Evolutionary conservation across 2,329 filamentous ascomycete genomes (phyloP).

Genomic region (Scedosporium aurantiacum): DNA sequence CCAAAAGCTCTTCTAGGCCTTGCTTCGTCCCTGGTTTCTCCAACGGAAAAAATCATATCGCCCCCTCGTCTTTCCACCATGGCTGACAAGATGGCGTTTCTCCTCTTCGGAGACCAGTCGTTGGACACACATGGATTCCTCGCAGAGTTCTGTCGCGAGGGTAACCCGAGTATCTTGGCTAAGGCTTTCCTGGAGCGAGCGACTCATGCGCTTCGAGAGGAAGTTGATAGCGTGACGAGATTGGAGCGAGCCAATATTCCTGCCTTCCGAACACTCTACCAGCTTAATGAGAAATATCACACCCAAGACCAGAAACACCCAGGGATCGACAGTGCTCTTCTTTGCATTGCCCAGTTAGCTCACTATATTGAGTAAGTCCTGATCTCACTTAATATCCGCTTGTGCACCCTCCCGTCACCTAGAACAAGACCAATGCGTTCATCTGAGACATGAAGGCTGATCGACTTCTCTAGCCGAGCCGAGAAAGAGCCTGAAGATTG

Average conservation of each 20-base stretch:
- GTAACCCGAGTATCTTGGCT: conserved; percentile 39
- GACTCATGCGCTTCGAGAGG: conserved; percentile 45
- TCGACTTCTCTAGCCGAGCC: conserved; percentile 26
- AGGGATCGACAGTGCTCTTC: conserved; percentile 52
- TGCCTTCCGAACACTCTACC: conserved; percentile 49
- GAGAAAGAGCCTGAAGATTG: conserved; percentile 45
- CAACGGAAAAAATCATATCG: background rate
- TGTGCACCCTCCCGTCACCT: background rate
- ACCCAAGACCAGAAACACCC: conserved; percentile 44
- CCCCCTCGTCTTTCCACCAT: background rate
- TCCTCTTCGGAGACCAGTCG: conserved; percentile 64
- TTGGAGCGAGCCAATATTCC: conserved; percentile 49
- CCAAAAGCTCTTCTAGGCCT: background rate
- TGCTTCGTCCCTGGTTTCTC: background rate
- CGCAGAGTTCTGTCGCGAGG: conserved; percentile 37
- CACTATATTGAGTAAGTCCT: conserved; percentile 56
- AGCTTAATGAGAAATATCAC: conserved; percentile 55
- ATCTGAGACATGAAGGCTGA: background rate
- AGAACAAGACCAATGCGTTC: background rate
- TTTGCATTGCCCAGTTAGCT: conserved; percentile 54
- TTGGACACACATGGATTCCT: conserved; percentile 55
- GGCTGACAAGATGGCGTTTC: conserved; percentile 33
- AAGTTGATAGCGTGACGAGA: conserved; percentile 45
- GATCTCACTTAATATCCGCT: background rate
- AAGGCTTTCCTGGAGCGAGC: conserved; percentile 50